These are phyloP conservation scores for Aeminium ludgeri DNA, from an alignment of 495 filamentous ascomycete genomes.

Conservation along the genomic window DNA sequence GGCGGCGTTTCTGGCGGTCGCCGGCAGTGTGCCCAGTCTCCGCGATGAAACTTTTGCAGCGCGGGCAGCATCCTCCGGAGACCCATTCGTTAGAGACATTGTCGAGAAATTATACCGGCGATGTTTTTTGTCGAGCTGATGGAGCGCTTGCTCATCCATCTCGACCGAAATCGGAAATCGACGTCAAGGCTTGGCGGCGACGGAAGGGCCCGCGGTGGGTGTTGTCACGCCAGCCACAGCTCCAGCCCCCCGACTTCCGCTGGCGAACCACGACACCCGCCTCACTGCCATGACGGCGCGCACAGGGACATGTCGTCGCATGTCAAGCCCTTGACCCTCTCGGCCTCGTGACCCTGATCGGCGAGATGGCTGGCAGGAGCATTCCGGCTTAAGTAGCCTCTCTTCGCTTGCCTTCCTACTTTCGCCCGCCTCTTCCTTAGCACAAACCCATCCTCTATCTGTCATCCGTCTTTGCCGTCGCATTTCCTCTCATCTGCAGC, in stretches of 20 bases:
- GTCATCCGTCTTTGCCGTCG: not conserved
- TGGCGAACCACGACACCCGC: no score
- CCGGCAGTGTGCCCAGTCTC: constrained; percentile 23
- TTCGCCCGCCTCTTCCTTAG: not conserved
- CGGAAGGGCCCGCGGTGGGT: no score
- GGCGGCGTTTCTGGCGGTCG: constrained; percentile 53
- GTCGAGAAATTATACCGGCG: not conserved
- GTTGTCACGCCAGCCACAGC: no score
- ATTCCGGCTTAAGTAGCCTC: not conserved
- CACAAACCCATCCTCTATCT: not conserved
- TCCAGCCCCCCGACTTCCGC: not conserved
- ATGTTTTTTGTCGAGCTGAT: no score
- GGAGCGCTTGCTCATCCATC: no score
- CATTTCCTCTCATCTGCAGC: not conserved
- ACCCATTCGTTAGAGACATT: constrained; percentile 30
- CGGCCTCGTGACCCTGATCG: not conserved
- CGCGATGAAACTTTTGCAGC: constrained; percentile 24
- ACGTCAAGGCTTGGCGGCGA: no score
- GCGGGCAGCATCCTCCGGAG: constrained; percentile 23
- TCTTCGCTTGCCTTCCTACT: no score
- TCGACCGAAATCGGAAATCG: no score
- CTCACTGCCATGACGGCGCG: no score
- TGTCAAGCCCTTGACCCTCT: no score
- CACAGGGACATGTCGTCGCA: no score
- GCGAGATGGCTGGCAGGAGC: not conserved